A percentile compares a stretch with the other conserved stretches of the same genome.
phyloP scores from a whole-genome alignment of 108 stramenopile species.

The Skeletonema tropicum region DNA sequence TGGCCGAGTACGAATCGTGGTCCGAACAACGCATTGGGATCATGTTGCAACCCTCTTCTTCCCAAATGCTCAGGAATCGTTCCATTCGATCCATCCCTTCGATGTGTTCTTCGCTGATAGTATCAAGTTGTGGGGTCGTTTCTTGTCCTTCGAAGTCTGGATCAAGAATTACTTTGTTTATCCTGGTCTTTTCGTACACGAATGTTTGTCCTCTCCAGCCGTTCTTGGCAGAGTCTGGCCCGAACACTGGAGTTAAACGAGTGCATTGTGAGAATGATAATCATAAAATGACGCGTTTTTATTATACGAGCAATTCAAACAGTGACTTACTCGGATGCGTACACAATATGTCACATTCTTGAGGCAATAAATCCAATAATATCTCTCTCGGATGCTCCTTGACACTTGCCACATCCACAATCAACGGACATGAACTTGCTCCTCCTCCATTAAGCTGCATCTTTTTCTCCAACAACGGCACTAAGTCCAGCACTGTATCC shows the following conservation, averaged over 20 bases:
- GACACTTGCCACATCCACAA: conserved; percentile 97
- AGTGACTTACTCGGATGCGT: conserved; percentile 97
- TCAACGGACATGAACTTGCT: conserved; percentile 68
- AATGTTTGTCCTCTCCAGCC: conserved; percentile 93
- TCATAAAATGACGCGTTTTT: too few species aligned
- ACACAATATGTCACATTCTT: conserved; percentile 90
- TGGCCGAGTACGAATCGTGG: conserved; percentile 96
- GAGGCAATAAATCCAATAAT: conserved; percentile 83
- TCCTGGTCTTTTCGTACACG: conserved; percentile 94
- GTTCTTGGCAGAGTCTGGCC: conserved; percentile 55
- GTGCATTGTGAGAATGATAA: too few species aligned
- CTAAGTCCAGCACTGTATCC: conserved; percentile 61
- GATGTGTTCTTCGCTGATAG: conserved; percentile 51
- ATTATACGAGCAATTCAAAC: too few species aligned
- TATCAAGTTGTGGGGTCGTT: conserved; percentile 32
- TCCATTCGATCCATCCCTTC: conserved; percentile 85
- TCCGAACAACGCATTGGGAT: conserved; percentile 92
- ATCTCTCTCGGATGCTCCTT: conserved; percentile 94
- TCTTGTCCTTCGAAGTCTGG: conserved; percentile 25
- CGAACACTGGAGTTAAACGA: conserved; percentile 74
- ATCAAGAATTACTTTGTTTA: conserved; percentile 57
- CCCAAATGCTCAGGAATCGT: conserved; percentile 94
- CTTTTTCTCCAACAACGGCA: conserved; percentile 37
- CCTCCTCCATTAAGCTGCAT: conserved; percentile 38
- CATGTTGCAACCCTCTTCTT: conserved; percentile 97